These are phyloP conservation scores for Heritiera fomes DNA, from an alignment of 345 rosid species.

Conservation along the genomic window DNA sequence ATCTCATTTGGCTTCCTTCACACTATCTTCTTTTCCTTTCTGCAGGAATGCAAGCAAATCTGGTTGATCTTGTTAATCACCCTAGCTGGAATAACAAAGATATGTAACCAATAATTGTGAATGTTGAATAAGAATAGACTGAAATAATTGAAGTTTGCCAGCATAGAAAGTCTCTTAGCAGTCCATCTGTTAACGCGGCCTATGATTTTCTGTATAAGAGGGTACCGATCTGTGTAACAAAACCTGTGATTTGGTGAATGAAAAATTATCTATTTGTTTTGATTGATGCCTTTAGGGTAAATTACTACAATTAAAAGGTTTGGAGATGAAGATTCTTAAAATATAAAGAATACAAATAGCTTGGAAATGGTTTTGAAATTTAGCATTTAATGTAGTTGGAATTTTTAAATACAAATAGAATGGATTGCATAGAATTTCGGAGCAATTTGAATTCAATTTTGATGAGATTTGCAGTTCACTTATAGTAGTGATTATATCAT, in stretches of 20 bases:
- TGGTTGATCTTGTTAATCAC: background rate
- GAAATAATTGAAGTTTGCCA: background rate
- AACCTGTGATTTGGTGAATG: background rate
- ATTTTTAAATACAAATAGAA: background rate
- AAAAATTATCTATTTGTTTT: background rate
- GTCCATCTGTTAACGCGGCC: background rate
- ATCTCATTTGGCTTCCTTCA: background rate
- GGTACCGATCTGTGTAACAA: background rate
- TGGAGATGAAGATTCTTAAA: background rate
- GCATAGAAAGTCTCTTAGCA: background rate
- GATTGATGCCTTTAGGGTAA: background rate
- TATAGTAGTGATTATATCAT: background rate
- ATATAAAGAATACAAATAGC: background rate
- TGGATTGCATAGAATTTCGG: background rate
- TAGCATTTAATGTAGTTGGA: background rate
- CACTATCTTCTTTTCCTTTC: background rate
- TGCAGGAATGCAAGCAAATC: background rate
- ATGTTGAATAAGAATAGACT: too few species aligned
- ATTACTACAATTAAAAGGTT: background rate
- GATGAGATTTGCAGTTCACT: background rate
- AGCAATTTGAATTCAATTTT: background rate
- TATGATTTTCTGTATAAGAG: background rate
- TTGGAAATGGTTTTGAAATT: background rate
- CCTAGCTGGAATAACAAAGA: background rate
- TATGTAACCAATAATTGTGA: background rate